Evolutionary conservation across 306 rosid species (phyloP), one percentile per base, ranked within the genome.

Genomic region (Fragaria iinumae): DNA sequence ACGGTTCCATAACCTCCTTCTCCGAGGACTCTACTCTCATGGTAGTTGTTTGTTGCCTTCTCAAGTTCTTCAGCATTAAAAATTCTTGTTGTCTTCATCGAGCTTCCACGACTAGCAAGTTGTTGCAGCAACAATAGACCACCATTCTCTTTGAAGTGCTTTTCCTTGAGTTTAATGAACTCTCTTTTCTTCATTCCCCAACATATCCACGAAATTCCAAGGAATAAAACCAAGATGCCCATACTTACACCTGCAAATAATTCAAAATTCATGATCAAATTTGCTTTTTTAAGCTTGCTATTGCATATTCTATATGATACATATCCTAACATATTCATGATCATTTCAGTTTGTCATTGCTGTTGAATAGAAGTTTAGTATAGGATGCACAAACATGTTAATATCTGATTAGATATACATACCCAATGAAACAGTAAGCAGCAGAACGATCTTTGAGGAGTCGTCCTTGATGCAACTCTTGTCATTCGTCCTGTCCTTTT

Each of bases 21-120:
- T 2, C 34, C 79, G n/a, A 76, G 43, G 5, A 36, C 1, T 38
- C 4, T 2, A 14, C 52, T 66, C 4, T 14, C 66, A 23, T 50
- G 49, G 43, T 36, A 76, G 10, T 76, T 50, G 43, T 76, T 23
- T 21, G 79, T 66, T 0, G 79, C 79, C 6, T 8, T 50, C 16
- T 76, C 11, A 0, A 76, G 72, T 5, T 76, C 79, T 16, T 66
- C 65, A 4, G 8, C 27, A 0, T 1, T 76, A 38, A 66, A 66
- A 0, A 66, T 36, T 65, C 14, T 34, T 36, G 79, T 23, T 12
- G 65, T 50, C 11, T 66, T 41, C 5, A 65, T 0, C 0, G 65
- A n/a, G 0, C 65, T 5, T n/a, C 67, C 16, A 36, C 21, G 36
- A 55, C 2, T 11, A 1, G 53, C 60, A 0, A 76, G 36, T 9